Conservation (phyloP, 169 alveolate genomes). For the Cystoisospora suis region DNA sequence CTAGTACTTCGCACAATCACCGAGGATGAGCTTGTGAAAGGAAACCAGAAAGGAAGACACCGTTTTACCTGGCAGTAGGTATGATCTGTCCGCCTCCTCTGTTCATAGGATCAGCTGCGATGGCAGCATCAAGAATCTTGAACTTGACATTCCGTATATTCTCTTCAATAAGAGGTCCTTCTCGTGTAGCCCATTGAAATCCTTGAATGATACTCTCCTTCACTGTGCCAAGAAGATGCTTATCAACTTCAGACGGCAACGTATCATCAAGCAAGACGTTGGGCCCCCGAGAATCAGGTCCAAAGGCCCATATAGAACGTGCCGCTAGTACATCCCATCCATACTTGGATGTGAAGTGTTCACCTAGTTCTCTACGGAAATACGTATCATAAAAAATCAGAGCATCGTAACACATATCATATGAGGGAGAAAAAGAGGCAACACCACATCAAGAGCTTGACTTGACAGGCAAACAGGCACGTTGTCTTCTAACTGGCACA, state of each 20-base stretch:
- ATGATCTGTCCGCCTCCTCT: slow-evolving; percentile 98
- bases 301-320: slow-evolving; percentile 98
- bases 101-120: slow-evolving; percentile 89
- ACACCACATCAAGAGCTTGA: no score
- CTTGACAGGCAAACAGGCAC: no score
- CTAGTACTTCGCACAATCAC: no score
- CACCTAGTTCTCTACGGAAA: slow-evolving; percentile 66
- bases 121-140: slow-evolving; percentile 86
- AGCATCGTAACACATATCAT: no score
- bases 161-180: slow-evolving; percentile 99
- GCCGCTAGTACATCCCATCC: slow-evolving; percentile 97
- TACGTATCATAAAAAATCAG: no score
- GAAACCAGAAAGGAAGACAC: neutral
- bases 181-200: slow-evolving; percentile 99
- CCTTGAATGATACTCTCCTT: slow-evolving; percentile 81
- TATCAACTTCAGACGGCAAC: slow-evolving; percentile 91
- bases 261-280: slow-evolving; percentile 93
- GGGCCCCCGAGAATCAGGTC: slow-evolving; percentile 88
- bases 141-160: slow-evolving; percentile 88
- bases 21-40: neutral
- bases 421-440: no score
- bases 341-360: slow-evolving; percentile 81
- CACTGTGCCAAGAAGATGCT: slow-evolving; percentile 20
- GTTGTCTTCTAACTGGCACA: no score
- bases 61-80: slow-evolving; percentile 91